phyloP scores from a whole-genome alignment of 78 protist genomes.

The Cavenderia fasciculata region DNA sequence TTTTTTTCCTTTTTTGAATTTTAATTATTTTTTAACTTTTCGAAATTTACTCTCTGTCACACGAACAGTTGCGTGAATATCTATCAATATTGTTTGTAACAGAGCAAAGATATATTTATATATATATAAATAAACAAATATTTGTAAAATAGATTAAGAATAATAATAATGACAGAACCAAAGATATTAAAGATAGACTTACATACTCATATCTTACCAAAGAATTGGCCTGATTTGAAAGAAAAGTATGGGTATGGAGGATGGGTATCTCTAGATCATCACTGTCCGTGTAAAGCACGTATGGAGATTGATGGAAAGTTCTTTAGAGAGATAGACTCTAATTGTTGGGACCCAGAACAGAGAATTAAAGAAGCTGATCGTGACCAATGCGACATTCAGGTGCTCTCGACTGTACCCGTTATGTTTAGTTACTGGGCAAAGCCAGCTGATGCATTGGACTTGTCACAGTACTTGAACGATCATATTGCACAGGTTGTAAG shows the following conservation, averaged over 20 bases:
- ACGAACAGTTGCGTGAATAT: no score
- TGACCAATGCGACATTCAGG: constrained; percentile 87
- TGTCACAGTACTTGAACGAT: constrained; percentile 91
- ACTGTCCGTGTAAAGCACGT: constrained; percentile 59
- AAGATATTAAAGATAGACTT: constrained; percentile 88
- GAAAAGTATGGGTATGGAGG: constrained; percentile 89
- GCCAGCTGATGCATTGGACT: constrained; percentile 86
- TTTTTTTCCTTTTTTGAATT: no score
- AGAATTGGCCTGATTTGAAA: constrained; percentile 80
- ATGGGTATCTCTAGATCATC: constrained; percentile 87
- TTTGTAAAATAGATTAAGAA: no score
- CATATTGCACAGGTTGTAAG: constrained; percentile 86
- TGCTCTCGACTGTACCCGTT: constrained; percentile 89
- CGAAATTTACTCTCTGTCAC: no score
- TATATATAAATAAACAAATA: no score
- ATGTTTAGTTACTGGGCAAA: constrained; percentile 94
- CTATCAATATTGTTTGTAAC: no score
- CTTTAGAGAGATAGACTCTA: constrained; percentile 88
- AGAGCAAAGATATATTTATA: no score
- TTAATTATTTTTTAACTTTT: no score
- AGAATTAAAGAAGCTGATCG: constrained; percentile 85
- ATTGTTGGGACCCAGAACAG: constrained; percentile 85
- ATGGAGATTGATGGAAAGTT: constrained; percentile 86
- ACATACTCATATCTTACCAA: constrained; percentile 95
- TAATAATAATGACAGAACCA: no score